A percentile compares a stretch with the other conserved stretches of the same genome.
phyloP scores from a whole-genome alignment of 2,329 filamentous ascomycete genomes.

The Arthrobotrys entomopaga region DNA sequence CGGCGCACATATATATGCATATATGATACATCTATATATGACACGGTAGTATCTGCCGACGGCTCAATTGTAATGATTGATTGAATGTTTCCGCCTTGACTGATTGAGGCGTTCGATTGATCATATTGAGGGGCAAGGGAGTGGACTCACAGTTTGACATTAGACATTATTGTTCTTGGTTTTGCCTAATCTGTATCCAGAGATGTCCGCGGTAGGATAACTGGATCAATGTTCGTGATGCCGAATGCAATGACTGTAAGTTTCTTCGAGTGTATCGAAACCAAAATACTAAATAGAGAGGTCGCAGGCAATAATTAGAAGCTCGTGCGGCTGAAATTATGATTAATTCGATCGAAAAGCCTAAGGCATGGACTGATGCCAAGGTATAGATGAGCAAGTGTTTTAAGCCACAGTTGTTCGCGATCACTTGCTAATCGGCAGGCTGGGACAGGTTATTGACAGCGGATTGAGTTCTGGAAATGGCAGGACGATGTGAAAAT shows the following conservation, averaged over 20 bases:
- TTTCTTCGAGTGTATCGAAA: no score
- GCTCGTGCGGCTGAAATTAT: no score
- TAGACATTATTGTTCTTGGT: conserved; percentile 28
- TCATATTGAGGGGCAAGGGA: not conserved
- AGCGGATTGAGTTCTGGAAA: conserved; percentile 36
- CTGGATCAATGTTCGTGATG: not conserved
- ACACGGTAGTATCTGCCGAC: conserved; percentile 5
- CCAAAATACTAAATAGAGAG: no score
- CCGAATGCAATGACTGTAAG: conserved; percentile 7
- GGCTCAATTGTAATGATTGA: conserved; percentile 16
- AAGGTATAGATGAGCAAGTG: not conserved
- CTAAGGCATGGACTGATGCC: no score
- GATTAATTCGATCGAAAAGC: no score
- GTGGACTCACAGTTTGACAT: conserved; percentile 46
- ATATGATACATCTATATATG: conserved; percentile 20
- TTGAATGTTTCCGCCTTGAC: conserved; percentile 16
- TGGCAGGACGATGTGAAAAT: conserved; percentile 22
- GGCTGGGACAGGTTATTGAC: conserved; percentile 16
- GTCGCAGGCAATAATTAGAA: no score
- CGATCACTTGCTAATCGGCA: conserved; percentile 21
- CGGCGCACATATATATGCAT: not conserved
- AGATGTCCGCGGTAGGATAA: not conserved
- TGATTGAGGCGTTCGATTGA: no score
- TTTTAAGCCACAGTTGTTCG: not conserved
- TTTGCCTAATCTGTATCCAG: conserved; percentile 3